phyloP scores from a whole-genome alignment of 2,329 filamentous ascomycete genomes.

The Parastagonospora avenae region DNA sequence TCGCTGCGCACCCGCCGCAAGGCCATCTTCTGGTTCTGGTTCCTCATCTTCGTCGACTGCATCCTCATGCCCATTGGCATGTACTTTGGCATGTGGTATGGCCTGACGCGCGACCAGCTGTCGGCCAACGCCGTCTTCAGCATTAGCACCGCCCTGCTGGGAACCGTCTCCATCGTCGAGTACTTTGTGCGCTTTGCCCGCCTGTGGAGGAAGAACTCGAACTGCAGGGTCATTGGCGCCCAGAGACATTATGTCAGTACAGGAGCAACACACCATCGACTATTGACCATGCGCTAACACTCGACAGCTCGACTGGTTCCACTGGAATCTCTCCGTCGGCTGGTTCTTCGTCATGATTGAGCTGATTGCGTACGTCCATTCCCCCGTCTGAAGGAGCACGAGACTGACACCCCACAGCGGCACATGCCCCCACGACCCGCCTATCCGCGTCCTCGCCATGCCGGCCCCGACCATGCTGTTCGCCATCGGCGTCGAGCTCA shows the following conservation, averaged over 20 bases:
- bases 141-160: conserved; percentile 60
- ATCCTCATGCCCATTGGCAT: conserved; percentile 63
- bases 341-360: conserved; percentile 64
- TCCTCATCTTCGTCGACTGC: conserved; percentile 63
- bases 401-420: conserved; percentile 41
- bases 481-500: conserved; percentile 57
- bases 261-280: neutral
- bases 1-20: conserved; percentile 59
- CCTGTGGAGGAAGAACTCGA: conserved; percentile 58
- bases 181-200: conserved; percentile 57
- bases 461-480: conserved; percentile 58
- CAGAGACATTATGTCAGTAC: conserved; percentile 46
- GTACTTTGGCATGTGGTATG: conserved; percentile 67
- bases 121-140: conserved; percentile 59
- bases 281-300: neutral
- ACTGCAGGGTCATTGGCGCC: conserved; percentile 58
- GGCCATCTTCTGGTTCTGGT: conserved; percentile 64
- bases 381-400: neutral
- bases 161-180: conserved; percentile 60
- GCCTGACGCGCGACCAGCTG: conserved; percentile 52
- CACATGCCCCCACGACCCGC: conserved; percentile 53
- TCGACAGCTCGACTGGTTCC: conserved; percentile 60
- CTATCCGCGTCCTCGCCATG: conserved; percentile 60
- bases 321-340: conserved; percentile 61
- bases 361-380: conserved; percentile 54